Percentiles rank a stretch among this genome's conserved stretches.
phyloP scores from a whole-genome alignment of 2,329 filamentous ascomycete species.

The Epichloe typhina region DNA sequence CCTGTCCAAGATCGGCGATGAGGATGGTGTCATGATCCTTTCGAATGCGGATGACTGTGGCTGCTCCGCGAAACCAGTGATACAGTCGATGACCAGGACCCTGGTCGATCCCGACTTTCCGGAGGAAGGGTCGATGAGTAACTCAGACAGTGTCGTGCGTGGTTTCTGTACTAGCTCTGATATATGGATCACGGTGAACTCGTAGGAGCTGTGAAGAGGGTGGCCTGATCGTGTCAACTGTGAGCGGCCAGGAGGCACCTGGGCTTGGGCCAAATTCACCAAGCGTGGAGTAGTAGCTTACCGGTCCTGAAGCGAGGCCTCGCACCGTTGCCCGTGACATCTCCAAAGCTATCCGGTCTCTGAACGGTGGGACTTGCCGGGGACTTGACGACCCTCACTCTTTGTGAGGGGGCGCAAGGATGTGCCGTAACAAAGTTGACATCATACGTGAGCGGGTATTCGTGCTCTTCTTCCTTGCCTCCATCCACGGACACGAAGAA shows the following conservation, averaged over 20 bases:
- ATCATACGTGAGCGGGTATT: slow-evolving; percentile 39
- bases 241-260: background rate
- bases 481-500: slow-evolving; percentile 26
- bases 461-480: slow-evolving; percentile 26
- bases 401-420: slow-evolving; percentile 45
- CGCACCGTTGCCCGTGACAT: slow-evolving; percentile 29
- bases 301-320: slow-evolving; percentile 35
- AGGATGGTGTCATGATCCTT: slow-evolving; percentile 17
- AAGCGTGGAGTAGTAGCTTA: slow-evolving; percentile 14
- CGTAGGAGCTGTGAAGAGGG: slow-evolving; percentile 49
- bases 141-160: slow-evolving; percentile 31
- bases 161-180: slow-evolving; percentile 39
- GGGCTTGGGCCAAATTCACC: background rate
- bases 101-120: slow-evolving; percentile 17
- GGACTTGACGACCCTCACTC: slow-evolving; percentile 44
- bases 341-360: slow-evolving; percentile 38
- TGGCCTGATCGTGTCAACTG: slow-evolving; percentile 31
- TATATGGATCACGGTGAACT: slow-evolving; percentile 46
- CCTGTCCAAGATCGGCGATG: slow-evolving; percentile 18
- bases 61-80: slow-evolving; percentile 36
- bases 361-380: slow-evolving; percentile 46
- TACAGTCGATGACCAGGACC: slow-evolving; percentile 51
- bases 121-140: slow-evolving; percentile 25
- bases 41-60: slow-evolving; percentile 35
- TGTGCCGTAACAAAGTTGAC: slow-evolving; percentile 54